Evolutionary conservation across 768 basidiomycete species (phyloP), one percentile per base, ranked within the genome.

Genomic region (Hygrocybe coccinea): DNA sequence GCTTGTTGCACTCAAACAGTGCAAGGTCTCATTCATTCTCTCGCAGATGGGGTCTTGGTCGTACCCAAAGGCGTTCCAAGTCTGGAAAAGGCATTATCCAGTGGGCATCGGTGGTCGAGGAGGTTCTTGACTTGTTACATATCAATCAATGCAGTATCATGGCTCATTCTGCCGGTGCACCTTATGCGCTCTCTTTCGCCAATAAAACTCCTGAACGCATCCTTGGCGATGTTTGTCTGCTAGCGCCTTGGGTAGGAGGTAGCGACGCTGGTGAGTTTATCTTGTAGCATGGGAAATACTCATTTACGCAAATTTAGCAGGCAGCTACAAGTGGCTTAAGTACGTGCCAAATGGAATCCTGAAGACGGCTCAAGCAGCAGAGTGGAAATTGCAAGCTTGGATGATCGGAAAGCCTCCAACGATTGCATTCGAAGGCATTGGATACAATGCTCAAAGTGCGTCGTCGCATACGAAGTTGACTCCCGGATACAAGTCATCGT

Each of bases 361-460:
- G 59, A 93, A 90, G 74, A 94, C 94, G 0, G 95, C 94, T 0
- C 94, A 95, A 69, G 91, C 93, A 3, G 95, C 95, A 0, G 95
- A 99, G 66, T 97, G 94, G 94, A 92, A 89, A 69, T 77, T 98
- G 44, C 93, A 97, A 65, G 89, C 91, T 0, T 98, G 95, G 91
- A 91, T 91, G 86, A 82, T 99, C 29, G 97, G 95, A 60, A 97
- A 97, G 64, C 91, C 92, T 15, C 95, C 94, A 9, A 85, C 86
- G 1, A 76, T 92, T 39, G 79, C 87, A 1, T 92, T 85, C 63
- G 81, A 90, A 62, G 92, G 91, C 29, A 94, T 97, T 64, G 92
- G 89, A 17, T 92, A 88, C 65, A 83, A 83, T 41, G 82, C 81
- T 17, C 74, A 72, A 6, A 56, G 60, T 35, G 36, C 65, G 4